A percentile compares a stretch with the other conserved stretches of the same genome.
Conservation (phyloP, 1,284 basidiomycete genomes). For the Ustilago hordei region DNA sequence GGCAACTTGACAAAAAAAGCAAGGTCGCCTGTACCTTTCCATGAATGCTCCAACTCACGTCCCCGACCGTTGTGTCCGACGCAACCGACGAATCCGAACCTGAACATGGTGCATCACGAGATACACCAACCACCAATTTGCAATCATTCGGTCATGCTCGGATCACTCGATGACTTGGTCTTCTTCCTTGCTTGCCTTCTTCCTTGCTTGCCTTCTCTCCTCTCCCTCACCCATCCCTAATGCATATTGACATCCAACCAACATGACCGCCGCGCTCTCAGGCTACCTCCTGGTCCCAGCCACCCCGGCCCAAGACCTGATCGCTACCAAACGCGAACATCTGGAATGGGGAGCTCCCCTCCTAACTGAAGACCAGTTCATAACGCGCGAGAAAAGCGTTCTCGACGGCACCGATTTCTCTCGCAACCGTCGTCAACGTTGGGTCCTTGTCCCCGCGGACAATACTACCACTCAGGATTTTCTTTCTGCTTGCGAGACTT, state of each 20-base stretch:
- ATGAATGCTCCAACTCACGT: too few species aligned
- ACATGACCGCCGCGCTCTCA: slow-evolving; percentile 1
- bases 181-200: neutral
- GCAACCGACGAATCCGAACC: slow-evolving; percentile 5
- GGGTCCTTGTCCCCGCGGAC: slow-evolving; percentile 39
- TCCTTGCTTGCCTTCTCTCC: neutral
- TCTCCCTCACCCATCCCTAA: too few species aligned
- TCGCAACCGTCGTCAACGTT: slow-evolving; percentile 18
- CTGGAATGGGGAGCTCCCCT: slow-evolving; percentile 43
- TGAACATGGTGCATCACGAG: neutral
- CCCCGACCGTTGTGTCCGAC: slow-evolving; percentile 1
- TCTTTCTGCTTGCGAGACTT: slow-evolving; percentile 38
- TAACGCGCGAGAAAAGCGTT: slow-evolving; percentile 28
- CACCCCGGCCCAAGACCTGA: slow-evolving; percentile 30
- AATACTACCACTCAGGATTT: slow-evolving; percentile 37
- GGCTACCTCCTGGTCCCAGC: slow-evolving; percentile 33
- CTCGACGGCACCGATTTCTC: slow-evolving; percentile 32
- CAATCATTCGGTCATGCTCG: slow-evolving; percentile 1
- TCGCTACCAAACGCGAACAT: slow-evolving; percentile 40
- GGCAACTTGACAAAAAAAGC: too few species aligned
- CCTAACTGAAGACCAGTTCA: slow-evolving; percentile 29
- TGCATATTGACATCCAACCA: neutral
- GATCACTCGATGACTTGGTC: slow-evolving; percentile 1
- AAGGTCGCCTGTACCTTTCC: neutral
- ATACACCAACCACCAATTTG: neutral